Percentiles rank a stretch among this genome's conserved stretches.
These are phyloP conservation scores for Sugiyamaella pinicola DNA, from an alignment of 1,139 yeast genomes.

Conservation along the genomic window DNA sequence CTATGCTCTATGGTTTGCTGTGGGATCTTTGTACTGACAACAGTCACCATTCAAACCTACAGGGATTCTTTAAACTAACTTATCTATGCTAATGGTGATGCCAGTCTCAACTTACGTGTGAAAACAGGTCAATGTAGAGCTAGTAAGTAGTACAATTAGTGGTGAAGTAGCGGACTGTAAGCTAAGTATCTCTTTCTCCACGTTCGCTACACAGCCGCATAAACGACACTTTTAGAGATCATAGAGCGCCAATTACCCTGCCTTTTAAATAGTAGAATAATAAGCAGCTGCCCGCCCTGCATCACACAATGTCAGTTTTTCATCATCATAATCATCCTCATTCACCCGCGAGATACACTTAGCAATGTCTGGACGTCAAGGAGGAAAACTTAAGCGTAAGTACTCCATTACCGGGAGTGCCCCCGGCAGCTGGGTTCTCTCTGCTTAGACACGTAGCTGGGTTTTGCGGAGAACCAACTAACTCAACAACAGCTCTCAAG, in stretches of 20 bases:
- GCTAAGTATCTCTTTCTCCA: neutral
- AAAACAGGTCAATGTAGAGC: no score
- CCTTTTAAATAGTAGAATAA: no score
- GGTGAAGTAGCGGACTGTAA: no score
- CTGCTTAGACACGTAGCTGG: neutral
- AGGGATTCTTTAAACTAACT: no score
- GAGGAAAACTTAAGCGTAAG: slow-evolving; percentile 51
- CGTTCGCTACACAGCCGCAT: neutral
- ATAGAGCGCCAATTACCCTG: neutral
- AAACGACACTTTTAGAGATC: neutral
- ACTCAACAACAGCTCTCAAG: slow-evolving; percentile 42
- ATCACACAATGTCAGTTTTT: no score
- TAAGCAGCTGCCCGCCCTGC: no score
- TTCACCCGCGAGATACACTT: no score
- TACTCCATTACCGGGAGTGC: slow-evolving; percentile 20
- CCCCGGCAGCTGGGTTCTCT: slow-evolving; percentile 16
- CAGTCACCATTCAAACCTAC: no score
- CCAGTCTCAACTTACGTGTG: neutral
- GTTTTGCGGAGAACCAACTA: neutral
- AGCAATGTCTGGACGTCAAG: slow-evolving; percentile 53
- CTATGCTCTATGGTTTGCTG: no score
- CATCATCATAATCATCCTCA: no score
- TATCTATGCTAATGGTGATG: neutral
- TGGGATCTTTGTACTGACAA: no score
- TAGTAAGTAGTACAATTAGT: no score